A percentile compares a stretch with the other conserved stretches of the same genome.
These are phyloP conservation scores for Coniochaeta sp. DNA, from an alignment of 2,329 filamentous ascomycete genomes.

Conservation along the genomic window DNA sequence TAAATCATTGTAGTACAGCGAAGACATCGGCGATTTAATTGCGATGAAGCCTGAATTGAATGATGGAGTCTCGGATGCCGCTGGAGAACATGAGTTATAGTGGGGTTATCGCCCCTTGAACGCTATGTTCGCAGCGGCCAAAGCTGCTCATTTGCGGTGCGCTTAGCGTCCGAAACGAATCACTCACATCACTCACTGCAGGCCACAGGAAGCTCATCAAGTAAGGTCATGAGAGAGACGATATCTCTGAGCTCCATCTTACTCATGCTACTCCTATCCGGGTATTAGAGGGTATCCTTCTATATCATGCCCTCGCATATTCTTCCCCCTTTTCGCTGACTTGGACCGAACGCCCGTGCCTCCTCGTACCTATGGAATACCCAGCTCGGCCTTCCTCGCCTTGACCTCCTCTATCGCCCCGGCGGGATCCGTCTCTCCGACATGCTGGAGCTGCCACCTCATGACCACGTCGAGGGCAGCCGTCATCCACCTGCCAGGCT, in stretches of 20 bases:
- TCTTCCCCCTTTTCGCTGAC: neutral
- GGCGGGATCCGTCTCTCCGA: constrained; percentile 50
- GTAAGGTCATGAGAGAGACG: too few species aligned
- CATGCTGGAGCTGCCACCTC: constrained; percentile 83
- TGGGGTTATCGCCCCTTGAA: neutral
- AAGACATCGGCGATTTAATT: too few species aligned
- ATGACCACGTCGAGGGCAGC: constrained; percentile 72
- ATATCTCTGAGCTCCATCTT: too few species aligned
- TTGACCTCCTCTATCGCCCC: constrained; percentile 55
- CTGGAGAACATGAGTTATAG: neutral
- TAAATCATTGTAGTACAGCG: too few species aligned
- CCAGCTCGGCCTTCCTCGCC: constrained; percentile 43
- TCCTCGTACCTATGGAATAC: constrained; percentile 22
- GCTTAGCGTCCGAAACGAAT: too few species aligned
- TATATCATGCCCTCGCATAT: neutral
- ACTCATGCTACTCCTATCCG: too few species aligned
- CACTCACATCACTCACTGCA: too few species aligned
- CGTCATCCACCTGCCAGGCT: constrained; percentile 79
- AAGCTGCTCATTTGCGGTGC: neutral
- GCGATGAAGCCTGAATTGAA: neutral
- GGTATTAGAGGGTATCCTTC: too few species aligned
- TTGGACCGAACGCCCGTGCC: neutral
- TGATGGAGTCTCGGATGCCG: neutral
- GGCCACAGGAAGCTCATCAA: too few species aligned
- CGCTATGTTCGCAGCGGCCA: neutral